phyloP scores from a whole-genome alignment of 306 rosid genomes.

The Pyrus pyrifolia region DNA sequence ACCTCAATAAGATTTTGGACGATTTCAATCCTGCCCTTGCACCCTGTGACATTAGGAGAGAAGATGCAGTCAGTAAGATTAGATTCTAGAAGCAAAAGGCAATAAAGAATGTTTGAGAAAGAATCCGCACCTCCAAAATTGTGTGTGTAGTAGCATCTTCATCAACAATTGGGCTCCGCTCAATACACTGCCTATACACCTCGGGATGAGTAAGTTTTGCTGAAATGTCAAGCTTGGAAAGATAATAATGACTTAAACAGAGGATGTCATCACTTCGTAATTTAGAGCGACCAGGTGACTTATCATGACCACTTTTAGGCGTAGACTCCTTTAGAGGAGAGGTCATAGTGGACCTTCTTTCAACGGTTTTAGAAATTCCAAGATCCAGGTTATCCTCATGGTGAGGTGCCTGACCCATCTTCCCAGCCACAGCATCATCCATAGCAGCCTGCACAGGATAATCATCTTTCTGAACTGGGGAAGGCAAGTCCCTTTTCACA shows the following conservation, averaged over 20 bases:
- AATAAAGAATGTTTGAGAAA: slow-evolving; percentile 2
- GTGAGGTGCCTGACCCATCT: slow-evolving; percentile 42
- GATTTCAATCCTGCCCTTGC: slow-evolving; percentile 41
- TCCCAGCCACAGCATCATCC: slow-evolving; percentile 48
- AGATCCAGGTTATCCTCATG: slow-evolving; percentile 39
- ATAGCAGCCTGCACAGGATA: slow-evolving; percentile 29
- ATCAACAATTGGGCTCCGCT: slow-evolving; percentile 33
- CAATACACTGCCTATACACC: slow-evolving; percentile 60
- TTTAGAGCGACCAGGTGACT: slow-evolving; percentile 34
- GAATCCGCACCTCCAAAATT: slow-evolving; percentile 49
- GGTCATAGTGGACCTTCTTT: slow-evolving; percentile 38
- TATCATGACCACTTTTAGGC: slow-evolving; percentile 28
- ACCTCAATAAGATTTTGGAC: slow-evolving; percentile 28
- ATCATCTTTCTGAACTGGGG: slow-evolving; percentile 65
- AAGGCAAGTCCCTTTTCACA: slow-evolving; percentile 62
- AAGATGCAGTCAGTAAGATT: slow-evolving; percentile 2
- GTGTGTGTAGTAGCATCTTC: slow-evolving; percentile 34
- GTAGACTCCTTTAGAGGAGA: slow-evolving; percentile 52
- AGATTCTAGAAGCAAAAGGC: background rate
- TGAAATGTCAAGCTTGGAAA: slow-evolving; percentile 88
- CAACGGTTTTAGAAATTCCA: slow-evolving; percentile 45
- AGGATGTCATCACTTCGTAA: slow-evolving; percentile 34
- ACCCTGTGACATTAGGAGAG: slow-evolving; percentile 45
- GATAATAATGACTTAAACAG: slow-evolving; percentile 59
- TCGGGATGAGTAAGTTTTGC: slow-evolving; percentile 53